These are phyloP conservation scores for Carallia pectinifolia DNA, from an alignment of 345 rosid genomes.

Conservation along the genomic window DNA sequence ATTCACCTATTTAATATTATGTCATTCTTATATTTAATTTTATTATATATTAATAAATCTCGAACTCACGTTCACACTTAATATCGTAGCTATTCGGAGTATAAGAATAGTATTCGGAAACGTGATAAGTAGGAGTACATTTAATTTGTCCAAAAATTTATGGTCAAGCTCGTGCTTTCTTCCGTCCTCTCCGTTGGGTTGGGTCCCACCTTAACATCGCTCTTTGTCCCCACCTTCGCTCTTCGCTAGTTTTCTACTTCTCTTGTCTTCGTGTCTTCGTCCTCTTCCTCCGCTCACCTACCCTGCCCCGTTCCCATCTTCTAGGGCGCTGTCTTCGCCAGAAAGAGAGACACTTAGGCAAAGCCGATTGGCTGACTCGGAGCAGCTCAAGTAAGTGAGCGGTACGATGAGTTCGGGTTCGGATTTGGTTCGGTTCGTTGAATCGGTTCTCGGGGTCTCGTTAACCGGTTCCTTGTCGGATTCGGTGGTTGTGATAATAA, in stretches of 20 bases:
- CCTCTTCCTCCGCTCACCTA: constrained; percentile 7
- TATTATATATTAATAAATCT: too few relatives aligned
- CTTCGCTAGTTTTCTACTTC: neutral
- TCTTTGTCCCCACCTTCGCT: constrained; percentile 14
- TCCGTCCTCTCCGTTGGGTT: neutral
- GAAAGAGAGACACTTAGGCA: neutral
- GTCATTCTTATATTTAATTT: too few relatives aligned
- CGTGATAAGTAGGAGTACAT: too few relatives aligned
- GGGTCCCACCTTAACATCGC: neutral
- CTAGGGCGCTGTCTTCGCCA: neutral
- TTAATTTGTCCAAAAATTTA: neutral
- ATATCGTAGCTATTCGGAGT: too few relatives aligned
- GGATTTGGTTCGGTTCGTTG: constrained; percentile 49
- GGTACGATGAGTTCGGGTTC: constrained; percentile 26
- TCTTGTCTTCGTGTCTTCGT: too few relatives aligned
- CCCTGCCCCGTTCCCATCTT: constrained; percentile 4
- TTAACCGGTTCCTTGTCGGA: constrained; percentile 43
- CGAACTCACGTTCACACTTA: too few relatives aligned
- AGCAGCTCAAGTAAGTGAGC: neutral
- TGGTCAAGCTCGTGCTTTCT: neutral
- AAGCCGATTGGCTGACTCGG: neutral
- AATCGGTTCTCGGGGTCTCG: constrained; percentile 39
- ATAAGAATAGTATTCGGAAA: too few relatives aligned
- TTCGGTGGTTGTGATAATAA: constrained; percentile 41
- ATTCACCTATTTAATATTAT: too few relatives aligned